Base-by-base conservation (phyloP, 208 protist species). In the Phytomonas sp. region DNA sequence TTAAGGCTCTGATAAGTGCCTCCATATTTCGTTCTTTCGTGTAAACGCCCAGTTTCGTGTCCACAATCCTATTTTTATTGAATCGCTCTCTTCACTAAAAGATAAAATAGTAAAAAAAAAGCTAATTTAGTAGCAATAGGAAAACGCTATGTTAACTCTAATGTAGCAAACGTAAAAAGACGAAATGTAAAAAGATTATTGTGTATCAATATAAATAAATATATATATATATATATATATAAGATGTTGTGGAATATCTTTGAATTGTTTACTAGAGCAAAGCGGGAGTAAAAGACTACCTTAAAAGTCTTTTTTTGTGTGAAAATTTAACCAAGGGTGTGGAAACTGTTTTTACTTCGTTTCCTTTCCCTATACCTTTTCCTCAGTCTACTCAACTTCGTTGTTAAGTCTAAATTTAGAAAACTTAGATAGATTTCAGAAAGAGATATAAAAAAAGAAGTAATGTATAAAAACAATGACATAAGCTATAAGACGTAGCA, bases 11-110 rank as follows among this genome's bases (percentile, higher is more conserved):
- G 29, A 76, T 72, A 4, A 82, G 60, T 3, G 82, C 81, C 65
- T 85, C 87, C 40, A 76, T 78, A 23, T 91, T 49, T 29, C 77
- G 75, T 65, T 92, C 86, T 69, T 91, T 86, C 14, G 87, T 89
- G 60, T 91, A 70, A 30, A 77, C 49, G 14, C 83, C 64, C 12
- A 86, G 90, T 52, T 78, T 77, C 23, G 81, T 61, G 67, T 87
- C 86, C 33, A 79, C 66, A 42, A 73, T 69, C 40, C 61, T 74
- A 69, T 4, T 74, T 73, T 8, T 63, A 60, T 11, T 72, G 63
- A 36, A 78, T 71, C 1, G 40, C 68, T 32, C 59, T 40, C 49
- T 63, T 16, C 70, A 12, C 16, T 60, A 4, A 19, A 16, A 49
- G 40, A 49, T 4, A 19, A 49, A 49, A 49, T 49, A 12, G 40